Conservation (phyloP, 768 basidiomycete genomes). For the Suillus clintonianus region DNA sequence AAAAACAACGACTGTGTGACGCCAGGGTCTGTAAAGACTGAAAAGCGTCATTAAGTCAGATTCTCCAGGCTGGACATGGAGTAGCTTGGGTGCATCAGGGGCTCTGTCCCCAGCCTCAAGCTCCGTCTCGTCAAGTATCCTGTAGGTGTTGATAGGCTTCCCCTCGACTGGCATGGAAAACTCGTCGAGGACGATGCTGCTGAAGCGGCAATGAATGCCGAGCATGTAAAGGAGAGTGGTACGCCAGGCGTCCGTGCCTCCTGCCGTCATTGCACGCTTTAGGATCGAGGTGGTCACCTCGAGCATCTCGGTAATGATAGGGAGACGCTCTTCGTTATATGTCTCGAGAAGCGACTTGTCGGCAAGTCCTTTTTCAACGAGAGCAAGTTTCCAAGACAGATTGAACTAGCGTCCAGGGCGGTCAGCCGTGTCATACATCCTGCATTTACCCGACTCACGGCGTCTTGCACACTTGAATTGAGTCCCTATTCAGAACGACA, state of each 20-base stretch:
- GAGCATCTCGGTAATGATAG: conserved; percentile 12
- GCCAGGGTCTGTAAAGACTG: conserved; percentile 20
- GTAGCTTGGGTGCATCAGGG: conserved; percentile 8
- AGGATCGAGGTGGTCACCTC: conserved; percentile 21
- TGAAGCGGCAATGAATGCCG: conserved; percentile 11
- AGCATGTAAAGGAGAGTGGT: conserved; percentile 30
- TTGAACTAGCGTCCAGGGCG: conserved; percentile 11
- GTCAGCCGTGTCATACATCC: background rate
- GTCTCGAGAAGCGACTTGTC: no score
- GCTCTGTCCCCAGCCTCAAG: conserved; percentile 8
- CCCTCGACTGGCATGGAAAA: background rate
- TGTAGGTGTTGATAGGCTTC: background rate
- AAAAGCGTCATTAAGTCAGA: conserved; percentile 22
- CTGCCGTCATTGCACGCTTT: background rate
- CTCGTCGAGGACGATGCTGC: conserved; percentile 11
- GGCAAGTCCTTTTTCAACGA: conserved; percentile 14
- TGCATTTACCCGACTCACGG: conserved; percentile 20
- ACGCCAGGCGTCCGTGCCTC: no score
- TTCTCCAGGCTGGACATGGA: background rate
- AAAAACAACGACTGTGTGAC: conserved; percentile 36
- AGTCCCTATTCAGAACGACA: conserved; percentile 18
- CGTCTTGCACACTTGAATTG: conserved; percentile 23
- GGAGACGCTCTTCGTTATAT: no score
- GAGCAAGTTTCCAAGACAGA: conserved; percentile 26
- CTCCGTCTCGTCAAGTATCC: background rate